phyloP scores from a whole-genome alignment of 164 flowering plant genomes.

The Berberis vulgaris region DNA sequence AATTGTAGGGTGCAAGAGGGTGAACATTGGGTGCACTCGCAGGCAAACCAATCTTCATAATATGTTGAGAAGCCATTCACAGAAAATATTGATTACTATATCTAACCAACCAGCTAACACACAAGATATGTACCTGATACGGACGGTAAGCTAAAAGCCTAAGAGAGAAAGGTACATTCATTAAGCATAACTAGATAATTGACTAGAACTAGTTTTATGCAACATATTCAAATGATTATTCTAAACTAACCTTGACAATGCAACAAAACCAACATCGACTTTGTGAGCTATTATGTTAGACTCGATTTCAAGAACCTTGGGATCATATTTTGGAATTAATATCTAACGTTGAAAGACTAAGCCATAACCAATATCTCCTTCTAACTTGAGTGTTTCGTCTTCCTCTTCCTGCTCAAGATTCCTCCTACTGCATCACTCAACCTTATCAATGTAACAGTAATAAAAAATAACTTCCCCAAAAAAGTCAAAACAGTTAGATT shows the following conservation, averaged over 20 bases:
- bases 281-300: slow-evolving; percentile 58
- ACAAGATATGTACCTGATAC: too few relatives aligned
- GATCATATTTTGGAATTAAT: too few relatives aligned
- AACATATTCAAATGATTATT: slow-evolving; percentile 4
- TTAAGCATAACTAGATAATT: too few relatives aligned
- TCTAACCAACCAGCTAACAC: too few relatives aligned
- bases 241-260: slow-evolving; percentile 59
- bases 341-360: slow-evolving; percentile 41
- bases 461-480: slow-evolving; percentile 2
- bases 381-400: slow-evolving; percentile 56
- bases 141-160: too few relatives aligned
- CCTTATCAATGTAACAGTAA: neutral
- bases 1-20: too few relatives aligned
- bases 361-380: slow-evolving; percentile 86
- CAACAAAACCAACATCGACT: slow-evolving; percentile 95
- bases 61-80: slow-evolving; percentile 20
- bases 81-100: neutral
- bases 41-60: too few relatives aligned
- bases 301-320: slow-evolving; percentile 19
- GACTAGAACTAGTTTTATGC: neutral
- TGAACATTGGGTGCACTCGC: too few relatives aligned
- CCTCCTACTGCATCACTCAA: slow-evolving; percentile 27
- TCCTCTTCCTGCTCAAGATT: slow-evolving; percentile 62
- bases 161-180: too few relatives aligned
- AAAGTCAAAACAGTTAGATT: slow-evolving; percentile 1